Evolutionary conservation across 1,284 basidiomycete species (phyloP).

Genomic region (Cryptococcus hybrid): DNA sequence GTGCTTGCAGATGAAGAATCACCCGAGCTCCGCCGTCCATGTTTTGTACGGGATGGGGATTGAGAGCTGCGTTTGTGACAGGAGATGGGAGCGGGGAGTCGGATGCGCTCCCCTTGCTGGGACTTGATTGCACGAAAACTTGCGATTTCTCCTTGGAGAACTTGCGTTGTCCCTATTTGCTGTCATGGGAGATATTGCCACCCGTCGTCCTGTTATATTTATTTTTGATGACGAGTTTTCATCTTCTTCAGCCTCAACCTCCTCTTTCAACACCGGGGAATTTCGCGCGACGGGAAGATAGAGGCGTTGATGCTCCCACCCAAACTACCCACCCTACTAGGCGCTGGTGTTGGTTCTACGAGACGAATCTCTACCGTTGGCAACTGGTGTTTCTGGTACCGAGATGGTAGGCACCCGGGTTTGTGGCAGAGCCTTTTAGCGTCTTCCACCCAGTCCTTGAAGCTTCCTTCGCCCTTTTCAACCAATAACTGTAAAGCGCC

Average conservation of each 20-base stretch:
- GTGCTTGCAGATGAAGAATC: slow-evolving; percentile 25
- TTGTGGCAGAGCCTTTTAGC: slow-evolving; percentile 27
- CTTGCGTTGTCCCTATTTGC: not conserved
- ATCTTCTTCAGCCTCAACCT: slow-evolving; percentile 20
- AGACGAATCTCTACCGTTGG: slow-evolving; percentile 40
- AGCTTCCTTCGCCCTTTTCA: slow-evolving; percentile 35
- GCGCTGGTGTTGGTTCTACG: slow-evolving; percentile 47
- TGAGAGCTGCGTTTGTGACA: not conserved
- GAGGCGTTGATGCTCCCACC: slow-evolving; percentile 26
- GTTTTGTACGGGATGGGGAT: not conserved
- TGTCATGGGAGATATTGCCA: slow-evolving; percentile 2
- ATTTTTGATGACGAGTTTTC: not conserved
- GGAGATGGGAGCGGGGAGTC: slow-evolving; percentile 19
- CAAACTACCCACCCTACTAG: slow-evolving; percentile 41
- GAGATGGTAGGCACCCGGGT: slow-evolving; percentile 14
- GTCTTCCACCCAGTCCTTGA: slow-evolving; percentile 47
- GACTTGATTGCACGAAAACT: slow-evolving; percentile 34
- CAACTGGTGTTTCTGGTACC: slow-evolving; percentile 36
- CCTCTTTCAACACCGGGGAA: slow-evolving; percentile 19
- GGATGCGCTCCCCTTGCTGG: slow-evolving; percentile 33
- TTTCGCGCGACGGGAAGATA: slow-evolving; percentile 3
- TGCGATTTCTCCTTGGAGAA: slow-evolving; percentile 18
- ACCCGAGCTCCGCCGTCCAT: slow-evolving; percentile 19
- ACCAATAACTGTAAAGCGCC: slow-evolving; percentile 37
- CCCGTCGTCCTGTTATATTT: not conserved